Conservation (phyloP, 768 basidiomycete species). For the Crucibulum laeve region DNA sequence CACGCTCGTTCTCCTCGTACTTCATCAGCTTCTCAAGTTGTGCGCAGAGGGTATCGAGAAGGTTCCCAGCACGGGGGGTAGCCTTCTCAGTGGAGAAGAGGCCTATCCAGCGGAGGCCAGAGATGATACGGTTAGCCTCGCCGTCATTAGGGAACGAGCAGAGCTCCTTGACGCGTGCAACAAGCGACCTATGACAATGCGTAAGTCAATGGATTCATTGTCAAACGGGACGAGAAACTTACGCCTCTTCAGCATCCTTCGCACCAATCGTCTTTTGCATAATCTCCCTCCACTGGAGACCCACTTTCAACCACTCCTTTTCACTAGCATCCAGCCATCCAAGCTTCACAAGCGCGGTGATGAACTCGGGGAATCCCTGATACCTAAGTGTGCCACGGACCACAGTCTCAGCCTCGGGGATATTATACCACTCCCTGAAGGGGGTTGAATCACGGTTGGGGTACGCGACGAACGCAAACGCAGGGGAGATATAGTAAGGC, state of each 20-base stretch:
- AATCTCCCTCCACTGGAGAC: constrained; percentile 80
- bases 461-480: constrained; percentile 94
- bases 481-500: constrained; percentile 93
- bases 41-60: constrained; percentile 92
- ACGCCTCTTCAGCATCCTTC: constrained; percentile 68
- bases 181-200: constrained; percentile 51
- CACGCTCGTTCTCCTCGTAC: constrained; percentile 87
- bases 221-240: constrained; percentile 7
- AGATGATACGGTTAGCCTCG: constrained; percentile 76
- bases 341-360: constrained; percentile 79
- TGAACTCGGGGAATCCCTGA: constrained; percentile 96
- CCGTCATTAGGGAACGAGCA: constrained; percentile 67
- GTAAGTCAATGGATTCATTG: neutral
- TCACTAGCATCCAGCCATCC: constrained; percentile 78
- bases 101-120: constrained; percentile 91
- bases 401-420: constrained; percentile 91
- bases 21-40: constrained; percentile 89
- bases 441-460: constrained; percentile 93
- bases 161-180: constrained; percentile 66
- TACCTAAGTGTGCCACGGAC: constrained; percentile 92
- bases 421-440: constrained; percentile 88
- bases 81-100: constrained; percentile 74
- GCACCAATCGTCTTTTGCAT: constrained; percentile 73
- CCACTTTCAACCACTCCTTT: constrained; percentile 75
- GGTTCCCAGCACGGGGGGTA: constrained; percentile 60